Evolutionary conservation across 495 filamentous ascomycete genomes (phyloP).

Genomic region (Lindgomyces ingoldianus): DNA sequence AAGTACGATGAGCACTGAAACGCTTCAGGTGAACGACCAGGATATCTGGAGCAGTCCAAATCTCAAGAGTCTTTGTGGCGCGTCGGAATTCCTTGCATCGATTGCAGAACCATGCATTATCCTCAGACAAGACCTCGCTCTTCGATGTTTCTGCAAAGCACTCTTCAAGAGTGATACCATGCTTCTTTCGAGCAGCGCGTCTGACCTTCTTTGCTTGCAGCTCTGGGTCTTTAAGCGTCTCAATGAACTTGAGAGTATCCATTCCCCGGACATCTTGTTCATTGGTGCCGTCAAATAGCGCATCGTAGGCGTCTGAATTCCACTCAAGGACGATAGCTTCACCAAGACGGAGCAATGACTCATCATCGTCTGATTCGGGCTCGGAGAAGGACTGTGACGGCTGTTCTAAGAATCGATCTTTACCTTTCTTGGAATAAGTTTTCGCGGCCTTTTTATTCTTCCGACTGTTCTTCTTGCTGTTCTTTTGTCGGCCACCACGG

Average conservation of each 20-base stretch:
- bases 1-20: constrained; percentile 74
- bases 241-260: constrained; percentile 55
- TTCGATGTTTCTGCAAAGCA: constrained; percentile 93
- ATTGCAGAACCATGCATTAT: constrained; percentile 95
- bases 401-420: constrained; percentile 28
- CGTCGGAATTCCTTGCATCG: constrained; percentile 89
- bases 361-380: constrained; percentile 51
- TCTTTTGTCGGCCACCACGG: constrained; percentile 27
- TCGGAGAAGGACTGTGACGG: constrained; percentile 25
- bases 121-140: constrained; percentile 86
- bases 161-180: constrained; percentile 81
- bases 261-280: constrained; percentile 53
- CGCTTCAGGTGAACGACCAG: constrained; percentile 93
- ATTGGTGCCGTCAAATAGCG: constrained; percentile 63
- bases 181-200: constrained; percentile 63
- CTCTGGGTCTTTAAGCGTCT: constrained; percentile 64
- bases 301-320: constrained; percentile 64
- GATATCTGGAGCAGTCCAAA: constrained; percentile 95
- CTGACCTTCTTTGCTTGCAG: constrained; percentile 60
- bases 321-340: constrained; percentile 88
- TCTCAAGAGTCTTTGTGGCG: constrained; percentile 92
- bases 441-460: constrained; percentile 34
- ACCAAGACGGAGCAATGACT: constrained; percentile 65
- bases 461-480: constrained; percentile 25
- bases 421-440: constrained; percentile 42